These are phyloP conservation scores for Plectranthus barbatus DNA, from an alignment of 257 asterid species.

Conservation along the genomic window DNA sequence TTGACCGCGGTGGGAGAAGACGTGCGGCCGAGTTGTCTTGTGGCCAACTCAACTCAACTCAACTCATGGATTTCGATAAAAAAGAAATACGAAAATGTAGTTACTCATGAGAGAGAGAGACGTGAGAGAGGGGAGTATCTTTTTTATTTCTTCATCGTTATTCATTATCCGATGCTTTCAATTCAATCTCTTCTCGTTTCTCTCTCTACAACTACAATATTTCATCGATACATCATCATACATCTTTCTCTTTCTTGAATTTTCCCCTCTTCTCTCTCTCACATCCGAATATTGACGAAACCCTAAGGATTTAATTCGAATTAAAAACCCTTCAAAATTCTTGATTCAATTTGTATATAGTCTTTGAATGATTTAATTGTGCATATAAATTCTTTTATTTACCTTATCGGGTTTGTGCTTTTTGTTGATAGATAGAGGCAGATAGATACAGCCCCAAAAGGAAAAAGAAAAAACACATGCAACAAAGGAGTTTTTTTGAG, in stretches of 20 bases:
- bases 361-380: conserved; percentile 20
- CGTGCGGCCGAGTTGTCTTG: conserved; percentile 37
- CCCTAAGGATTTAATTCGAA: conserved; percentile 23
- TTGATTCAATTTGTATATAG: conserved; percentile 40
- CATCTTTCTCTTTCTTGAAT: neutral
- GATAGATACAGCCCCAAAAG: conserved; percentile 3
- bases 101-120: conserved; percentile 27
- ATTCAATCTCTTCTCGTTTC: conserved; percentile 16
- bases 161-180: conserved; percentile 43
- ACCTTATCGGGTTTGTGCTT: conserved; percentile 23
- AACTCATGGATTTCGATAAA: neutral
- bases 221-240: neutral
- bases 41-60: conserved; percentile 1
- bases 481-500: conserved; percentile 36
- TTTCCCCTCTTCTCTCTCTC: neutral
- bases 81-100: neutral
- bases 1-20: conserved; percentile 27
- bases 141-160: conserved; percentile 16
- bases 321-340: conserved; percentile 21
- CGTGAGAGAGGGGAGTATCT: conserved; percentile 32
- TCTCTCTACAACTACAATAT: conserved; percentile 11
- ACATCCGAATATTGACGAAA: conserved; percentile 8
- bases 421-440: conserved; percentile 14
- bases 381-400: conserved; percentile 23
- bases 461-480: conserved; percentile 12